A percentile compares a stretch with the other conserved stretches of the same genome.
Evolutionary conservation across 306 rosid genomes (phyloP).

Genomic region (Fagus crenata): DNA sequence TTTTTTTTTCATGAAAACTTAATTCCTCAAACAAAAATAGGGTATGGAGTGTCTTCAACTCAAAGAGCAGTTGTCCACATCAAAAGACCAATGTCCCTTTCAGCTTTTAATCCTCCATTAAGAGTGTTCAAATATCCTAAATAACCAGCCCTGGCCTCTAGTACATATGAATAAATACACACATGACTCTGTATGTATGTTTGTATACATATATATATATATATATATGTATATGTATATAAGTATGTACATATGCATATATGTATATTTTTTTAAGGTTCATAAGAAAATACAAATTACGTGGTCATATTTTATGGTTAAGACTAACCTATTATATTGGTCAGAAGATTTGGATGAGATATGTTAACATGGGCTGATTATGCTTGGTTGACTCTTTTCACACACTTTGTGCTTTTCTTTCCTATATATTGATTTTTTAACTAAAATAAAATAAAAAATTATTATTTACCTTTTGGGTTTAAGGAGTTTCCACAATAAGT

Average conservation of each 20-base stretch:
- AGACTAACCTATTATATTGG: neutral
- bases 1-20: slow-evolving; percentile 20
- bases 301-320: neutral
- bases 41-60: slow-evolving; percentile 29
- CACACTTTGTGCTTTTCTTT: neutral
- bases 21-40: slow-evolving; percentile 4
- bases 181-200: neutral
- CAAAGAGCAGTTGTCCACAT: slow-evolving; percentile 12
- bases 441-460: neutral
- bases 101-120: slow-evolving; percentile 14
- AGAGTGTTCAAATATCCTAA: neutral
- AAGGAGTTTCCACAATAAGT: neutral
- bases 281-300: too few species aligned
- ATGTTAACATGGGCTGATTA: neutral
- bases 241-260: too few species aligned
- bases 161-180: too few species aligned
- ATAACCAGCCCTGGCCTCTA: neutral
- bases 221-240: neutral
- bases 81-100: slow-evolving; percentile 22
- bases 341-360: neutral
- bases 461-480: neutral
- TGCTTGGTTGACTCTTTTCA: neutral
- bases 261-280: too few species aligned
- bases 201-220: neutral
- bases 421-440: neutral